Conservation (phyloP, 1,284 basidiomycete species). For the Cutaneotrichosporon dermatis region DNA sequence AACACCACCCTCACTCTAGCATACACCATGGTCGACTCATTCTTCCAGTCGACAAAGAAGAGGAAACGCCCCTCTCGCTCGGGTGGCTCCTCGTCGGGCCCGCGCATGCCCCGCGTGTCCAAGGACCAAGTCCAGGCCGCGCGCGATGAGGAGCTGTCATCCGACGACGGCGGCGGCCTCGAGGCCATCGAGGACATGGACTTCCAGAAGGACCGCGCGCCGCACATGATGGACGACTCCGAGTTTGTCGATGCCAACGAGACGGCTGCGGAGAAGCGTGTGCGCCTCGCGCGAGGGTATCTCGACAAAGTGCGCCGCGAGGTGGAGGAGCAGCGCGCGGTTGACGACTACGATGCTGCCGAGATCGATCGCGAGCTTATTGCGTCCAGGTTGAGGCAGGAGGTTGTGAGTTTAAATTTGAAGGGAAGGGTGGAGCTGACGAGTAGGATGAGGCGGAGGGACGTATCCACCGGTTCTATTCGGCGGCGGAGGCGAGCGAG, state of each 20-base stretch:
- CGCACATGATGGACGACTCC: constrained; percentile 65
- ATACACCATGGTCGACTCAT: constrained; percentile 66
- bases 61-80: constrained; percentile 59
- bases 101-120: constrained; percentile 8
- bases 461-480: constrained; percentile 52
- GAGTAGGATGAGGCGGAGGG: constrained; percentile 46
- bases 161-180: constrained; percentile 53
- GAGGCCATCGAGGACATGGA: constrained; percentile 69
- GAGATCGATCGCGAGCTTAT: constrained; percentile 90
- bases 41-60: constrained; percentile 66
- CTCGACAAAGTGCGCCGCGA: constrained; percentile 73
- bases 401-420: constrained; percentile 56
- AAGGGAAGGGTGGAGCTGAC: too few species aligned
- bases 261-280: constrained; percentile 89
- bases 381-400: constrained; percentile 79
- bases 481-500: not conserved
- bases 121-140: constrained; percentile 10
- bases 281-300: constrained; percentile 86
- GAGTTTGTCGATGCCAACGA: constrained; percentile 63
- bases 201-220: constrained; percentile 51
- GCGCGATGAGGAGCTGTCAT: constrained; percentile 66
- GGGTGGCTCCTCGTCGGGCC: constrained; percentile 8
- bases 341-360: constrained; percentile 85
- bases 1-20: too few species aligned
- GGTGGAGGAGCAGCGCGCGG: constrained; percentile 54